phyloP scores from a whole-genome alignment of 805 yeast species.

The Starmerella cellae region DNA sequence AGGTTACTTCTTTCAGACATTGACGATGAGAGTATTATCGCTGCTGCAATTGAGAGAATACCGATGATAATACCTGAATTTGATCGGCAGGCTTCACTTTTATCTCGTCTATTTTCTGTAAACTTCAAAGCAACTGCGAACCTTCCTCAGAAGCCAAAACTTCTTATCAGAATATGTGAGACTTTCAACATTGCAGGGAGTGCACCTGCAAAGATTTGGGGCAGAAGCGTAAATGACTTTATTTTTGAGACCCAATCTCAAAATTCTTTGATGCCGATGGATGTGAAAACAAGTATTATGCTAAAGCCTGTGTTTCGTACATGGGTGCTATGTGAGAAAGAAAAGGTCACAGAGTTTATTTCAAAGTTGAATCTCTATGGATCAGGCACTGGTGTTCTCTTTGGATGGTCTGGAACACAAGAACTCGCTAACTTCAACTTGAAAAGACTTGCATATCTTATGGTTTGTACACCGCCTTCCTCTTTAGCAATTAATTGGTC shows the following conservation, averaged over 20 bases:
- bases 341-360: constrained; percentile 42
- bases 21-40: constrained; percentile 20
- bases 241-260: constrained; percentile 39
- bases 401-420: constrained; percentile 57
- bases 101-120: constrained; percentile 37
- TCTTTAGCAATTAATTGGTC: constrained; percentile 14
- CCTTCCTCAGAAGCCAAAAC: constrained; percentile 6
- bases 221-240: constrained; percentile 45
- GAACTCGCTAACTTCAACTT: constrained; percentile 45
- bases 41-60: constrained; percentile 32
- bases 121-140: constrained; percentile 7
- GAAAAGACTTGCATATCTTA: constrained; percentile 49
- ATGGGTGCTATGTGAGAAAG: constrained; percentile 58
- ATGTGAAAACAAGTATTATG: constrained; percentile 22
- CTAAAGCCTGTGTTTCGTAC: constrained; percentile 46
- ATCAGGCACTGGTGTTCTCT: constrained; percentile 41
- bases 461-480: constrained; percentile 40
- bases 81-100: constrained; percentile 43
- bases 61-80: constrained; percentile 38
- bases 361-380: constrained; percentile 35
- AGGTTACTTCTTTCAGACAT: constrained; percentile 21
- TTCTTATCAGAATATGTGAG: constrained; percentile 1
- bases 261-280: constrained; percentile 36
- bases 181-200: constrained; percentile 11
- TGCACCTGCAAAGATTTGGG: constrained; percentile 46